Conservation (phyloP, 306 rosid species). For the Ormosia semicastrata region DNA sequence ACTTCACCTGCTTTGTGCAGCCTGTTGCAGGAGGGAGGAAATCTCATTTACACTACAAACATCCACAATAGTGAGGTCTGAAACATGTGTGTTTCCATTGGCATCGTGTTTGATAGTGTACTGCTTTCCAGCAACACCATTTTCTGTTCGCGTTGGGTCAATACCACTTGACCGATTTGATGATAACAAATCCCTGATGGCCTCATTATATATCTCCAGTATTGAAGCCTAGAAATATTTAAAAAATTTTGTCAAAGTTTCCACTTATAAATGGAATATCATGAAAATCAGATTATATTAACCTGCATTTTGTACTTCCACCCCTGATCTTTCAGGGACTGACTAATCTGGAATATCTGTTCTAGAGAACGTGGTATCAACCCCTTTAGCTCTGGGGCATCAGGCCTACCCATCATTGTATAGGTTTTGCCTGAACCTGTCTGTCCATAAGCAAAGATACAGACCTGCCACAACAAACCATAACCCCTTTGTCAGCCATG, state of each 20-base stretch:
- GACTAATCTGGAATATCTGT: slow-evolving; percentile 78
- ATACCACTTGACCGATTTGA: slow-evolving; percentile 51
- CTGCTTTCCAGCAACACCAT: slow-evolving; percentile 68
- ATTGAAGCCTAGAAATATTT: slow-evolving; percentile 66
- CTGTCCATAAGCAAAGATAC: slow-evolving; percentile 96
- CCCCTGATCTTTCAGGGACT: slow-evolving; percentile 77
- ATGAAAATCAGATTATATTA: slow-evolving; percentile 8
- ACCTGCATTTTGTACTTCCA: slow-evolving; percentile 97
- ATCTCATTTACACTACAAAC: slow-evolving; percentile 80
- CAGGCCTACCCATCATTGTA: slow-evolving; percentile 96
- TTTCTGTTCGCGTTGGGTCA: slow-evolving; percentile 57
- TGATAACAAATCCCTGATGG: slow-evolving; percentile 80
- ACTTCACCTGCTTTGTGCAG: slow-evolving; percentile 81
- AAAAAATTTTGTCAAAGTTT: neutral
- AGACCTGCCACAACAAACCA: slow-evolving; percentile 61
- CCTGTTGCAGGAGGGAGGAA: slow-evolving; percentile 81
- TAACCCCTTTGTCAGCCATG: slow-evolving; percentile 18
- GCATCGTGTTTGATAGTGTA: slow-evolving; percentile 83
- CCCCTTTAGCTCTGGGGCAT: slow-evolving; percentile 76
- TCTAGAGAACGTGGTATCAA: slow-evolving; percentile 88
- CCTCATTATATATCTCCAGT: slow-evolving; percentile 87
- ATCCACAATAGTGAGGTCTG: slow-evolving; percentile 82
- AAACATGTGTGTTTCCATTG: slow-evolving; percentile 80
- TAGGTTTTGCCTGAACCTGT: slow-evolving; percentile 92
- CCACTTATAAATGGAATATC: neutral